These are phyloP conservation scores for Globisporangium ultimum DNA, from an alignment of 352 stramenopile species.

Conservation along the genomic window DNA sequence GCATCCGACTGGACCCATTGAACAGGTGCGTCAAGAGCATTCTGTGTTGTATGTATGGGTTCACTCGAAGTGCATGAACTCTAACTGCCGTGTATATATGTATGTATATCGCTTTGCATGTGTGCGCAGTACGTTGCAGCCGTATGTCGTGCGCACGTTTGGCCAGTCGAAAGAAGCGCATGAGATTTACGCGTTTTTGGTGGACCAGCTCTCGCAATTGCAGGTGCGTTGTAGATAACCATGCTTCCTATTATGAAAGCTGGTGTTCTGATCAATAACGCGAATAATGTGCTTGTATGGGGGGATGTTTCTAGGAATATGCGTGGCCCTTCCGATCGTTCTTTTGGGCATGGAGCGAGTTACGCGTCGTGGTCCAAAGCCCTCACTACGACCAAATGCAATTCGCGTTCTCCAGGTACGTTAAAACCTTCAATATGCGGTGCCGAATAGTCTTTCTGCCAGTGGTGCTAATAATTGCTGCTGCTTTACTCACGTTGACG, in stretches of 20 bases:
- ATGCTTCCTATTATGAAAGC: too few relatives aligned
- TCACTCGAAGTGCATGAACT: background rate
- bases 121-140: conserved; percentile 45
- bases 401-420: conserved; percentile 54
- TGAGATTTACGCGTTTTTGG: conserved; percentile 44
- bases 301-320: conserved; percentile 25
- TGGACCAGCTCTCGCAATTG: conserved; percentile 47
- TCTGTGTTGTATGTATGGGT: background rate
- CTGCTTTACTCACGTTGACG: too few relatives aligned
- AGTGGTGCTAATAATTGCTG: background rate
- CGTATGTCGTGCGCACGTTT: conserved; percentile 60
- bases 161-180: conserved; percentile 61
- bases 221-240: conserved; percentile 14
- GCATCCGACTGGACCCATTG: conserved; percentile 63
- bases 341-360: conserved; percentile 79
- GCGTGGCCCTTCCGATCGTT: conserved; percentile 57
- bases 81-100: conserved; percentile 9
- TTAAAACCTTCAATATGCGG: background rate
- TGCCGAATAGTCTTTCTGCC: background rate
- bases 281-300: too few relatives aligned
- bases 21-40: conserved; percentile 40
- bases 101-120: background rate
- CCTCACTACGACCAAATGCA: conserved; percentile 41
- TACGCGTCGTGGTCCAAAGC: conserved; percentile 59
- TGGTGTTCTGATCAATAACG: too few relatives aligned